Conservation (phyloP, 2,329 filamentous ascomycete species). For the Ophiocordyceps sinensis region DNA sequence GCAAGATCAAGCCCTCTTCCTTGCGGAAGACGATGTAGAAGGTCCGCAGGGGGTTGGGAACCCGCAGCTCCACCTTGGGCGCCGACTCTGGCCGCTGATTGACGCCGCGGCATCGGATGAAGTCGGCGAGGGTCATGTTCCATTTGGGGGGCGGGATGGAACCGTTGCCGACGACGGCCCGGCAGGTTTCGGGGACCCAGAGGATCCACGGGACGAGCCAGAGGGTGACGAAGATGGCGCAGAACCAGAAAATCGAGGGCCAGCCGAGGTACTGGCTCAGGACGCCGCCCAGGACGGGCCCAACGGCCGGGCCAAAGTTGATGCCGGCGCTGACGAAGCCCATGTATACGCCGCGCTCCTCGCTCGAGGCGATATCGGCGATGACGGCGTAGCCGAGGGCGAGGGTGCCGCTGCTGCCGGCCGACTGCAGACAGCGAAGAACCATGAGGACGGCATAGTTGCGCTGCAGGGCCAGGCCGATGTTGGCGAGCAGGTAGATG, state of each 20-base stretch:
- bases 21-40: conserved; percentile 40
- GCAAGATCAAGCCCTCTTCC: conserved; percentile 38
- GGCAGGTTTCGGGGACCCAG: conserved; percentile 44
- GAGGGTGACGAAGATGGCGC: conserved; percentile 36
- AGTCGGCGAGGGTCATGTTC: conserved; percentile 43
- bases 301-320: conserved; percentile 38
- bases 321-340: conserved; percentile 47
- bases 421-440: conserved; percentile 47
- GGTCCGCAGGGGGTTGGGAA: conserved; percentile 43
- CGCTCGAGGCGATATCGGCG: conserved; percentile 53
- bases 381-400: conserved; percentile 58
- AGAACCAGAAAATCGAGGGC: conserved; percentile 57
- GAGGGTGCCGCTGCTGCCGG: conserved; percentile 53
- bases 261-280: conserved; percentile 50
- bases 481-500: conserved; percentile 43
- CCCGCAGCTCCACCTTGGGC: conserved; percentile 26
- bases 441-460: conserved; percentile 43
- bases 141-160: conserved; percentile 40
- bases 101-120: conserved; percentile 21
- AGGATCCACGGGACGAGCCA: conserved; percentile 40
- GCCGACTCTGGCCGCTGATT: conserved; percentile 18
- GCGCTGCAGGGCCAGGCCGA: conserved; percentile 43
- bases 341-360: conserved; percentile 61
- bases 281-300: conserved; percentile 50
- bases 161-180: conserved; percentile 48